Conservation (phyloP, 2,329 filamentous ascomycete genomes). For the Pestalotiopsis sp. region DNA sequence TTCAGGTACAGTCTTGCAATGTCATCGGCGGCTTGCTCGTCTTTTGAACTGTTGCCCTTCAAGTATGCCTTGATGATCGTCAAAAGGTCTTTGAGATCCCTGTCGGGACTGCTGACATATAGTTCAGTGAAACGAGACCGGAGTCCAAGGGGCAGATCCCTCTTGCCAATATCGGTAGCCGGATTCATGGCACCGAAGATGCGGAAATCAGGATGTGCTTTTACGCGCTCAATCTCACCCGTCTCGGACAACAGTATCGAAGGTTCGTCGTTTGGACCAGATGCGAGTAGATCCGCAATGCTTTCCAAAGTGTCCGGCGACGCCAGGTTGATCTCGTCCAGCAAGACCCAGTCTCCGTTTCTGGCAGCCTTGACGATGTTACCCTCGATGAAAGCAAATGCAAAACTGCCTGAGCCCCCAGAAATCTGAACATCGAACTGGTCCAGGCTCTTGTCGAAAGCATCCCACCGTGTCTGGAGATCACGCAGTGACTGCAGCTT, state of each 20-base stretch:
- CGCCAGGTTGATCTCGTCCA: slow-evolving; percentile 97
- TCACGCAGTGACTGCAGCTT: slow-evolving; percentile 66
- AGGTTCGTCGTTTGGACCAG: slow-evolving; percentile 70
- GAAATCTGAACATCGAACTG: slow-evolving; percentile 81
- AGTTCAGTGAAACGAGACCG: slow-evolving; percentile 93
- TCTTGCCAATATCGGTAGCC: slow-evolving; percentile 94
- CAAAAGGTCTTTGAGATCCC: slow-evolving; percentile 81
- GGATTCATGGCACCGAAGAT: slow-evolving; percentile 99
- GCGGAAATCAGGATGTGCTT: slow-evolving; percentile 88
- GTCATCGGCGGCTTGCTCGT: slow-evolving; percentile 75
- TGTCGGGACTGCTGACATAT: slow-evolving; percentile 90
- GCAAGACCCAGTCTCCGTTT: slow-evolving; percentile 94
- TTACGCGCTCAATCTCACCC: slow-evolving; percentile 86
- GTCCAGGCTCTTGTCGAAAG: slow-evolving; percentile 72
- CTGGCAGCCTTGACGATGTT: slow-evolving; percentile 95
- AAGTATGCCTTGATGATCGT: slow-evolving; percentile 89
- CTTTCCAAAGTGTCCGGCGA: slow-evolving; percentile 94
- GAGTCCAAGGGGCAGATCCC: slow-evolving; percentile 86
- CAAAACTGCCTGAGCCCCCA: slow-evolving; percentile 74
- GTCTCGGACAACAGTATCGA: slow-evolving; percentile 91
- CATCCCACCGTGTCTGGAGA: slow-evolving; percentile 72
- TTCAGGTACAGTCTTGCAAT: slow-evolving; percentile 87
- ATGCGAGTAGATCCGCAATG: slow-evolving; percentile 82
- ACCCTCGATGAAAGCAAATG: slow-evolving; percentile 94
- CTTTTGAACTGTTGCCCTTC: slow-evolving; percentile 68